Conservation (phyloP, 2,329 filamentous ascomycete genomes). For the Phialophora macrospora region DNA sequence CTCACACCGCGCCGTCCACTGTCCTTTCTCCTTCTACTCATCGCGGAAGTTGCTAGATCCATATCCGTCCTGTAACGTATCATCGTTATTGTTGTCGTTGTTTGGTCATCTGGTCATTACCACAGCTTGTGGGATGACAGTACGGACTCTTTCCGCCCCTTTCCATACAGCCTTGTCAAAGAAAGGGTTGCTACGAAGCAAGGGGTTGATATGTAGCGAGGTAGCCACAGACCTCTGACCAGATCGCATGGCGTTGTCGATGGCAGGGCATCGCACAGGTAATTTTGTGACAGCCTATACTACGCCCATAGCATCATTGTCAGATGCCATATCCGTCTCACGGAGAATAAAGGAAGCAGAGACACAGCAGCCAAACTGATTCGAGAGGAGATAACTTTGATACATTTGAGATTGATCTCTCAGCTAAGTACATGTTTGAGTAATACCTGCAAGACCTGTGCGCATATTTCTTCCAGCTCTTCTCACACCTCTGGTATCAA, state of each 20-base stretch:
- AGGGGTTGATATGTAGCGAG: not conserved
- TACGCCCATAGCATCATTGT: not conserved
- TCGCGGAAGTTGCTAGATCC: too few relatives aligned
- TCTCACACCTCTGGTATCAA: slow-evolving; percentile 24
- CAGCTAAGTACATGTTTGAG: slow-evolving; percentile 18
- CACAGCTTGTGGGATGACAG: not conserved
- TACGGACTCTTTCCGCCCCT: not conserved
- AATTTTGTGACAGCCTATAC: not conserved
- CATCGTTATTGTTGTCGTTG: too few relatives aligned
- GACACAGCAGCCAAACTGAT: not conserved
- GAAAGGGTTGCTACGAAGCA: not conserved
- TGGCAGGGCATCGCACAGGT: not conserved
- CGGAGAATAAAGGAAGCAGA: not conserved
- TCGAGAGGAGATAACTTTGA: slow-evolving; percentile 7
- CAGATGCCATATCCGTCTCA: not conserved
- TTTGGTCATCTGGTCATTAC: too few relatives aligned
- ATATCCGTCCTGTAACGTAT: too few relatives aligned
- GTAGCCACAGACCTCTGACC: not conserved
- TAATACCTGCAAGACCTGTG: slow-evolving; percentile 24
- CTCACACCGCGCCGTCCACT: too few relatives aligned
- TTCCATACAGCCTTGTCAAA: not conserved
- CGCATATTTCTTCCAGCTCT: slow-evolving; percentile 21
- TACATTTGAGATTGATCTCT: slow-evolving; percentile 18
- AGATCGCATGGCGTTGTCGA: not conserved
- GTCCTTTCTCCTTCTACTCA: too few relatives aligned